Evolutionary conservation across 208 protist species (phyloP).

Genomic region (Trypanosoma boissoni): DNA sequence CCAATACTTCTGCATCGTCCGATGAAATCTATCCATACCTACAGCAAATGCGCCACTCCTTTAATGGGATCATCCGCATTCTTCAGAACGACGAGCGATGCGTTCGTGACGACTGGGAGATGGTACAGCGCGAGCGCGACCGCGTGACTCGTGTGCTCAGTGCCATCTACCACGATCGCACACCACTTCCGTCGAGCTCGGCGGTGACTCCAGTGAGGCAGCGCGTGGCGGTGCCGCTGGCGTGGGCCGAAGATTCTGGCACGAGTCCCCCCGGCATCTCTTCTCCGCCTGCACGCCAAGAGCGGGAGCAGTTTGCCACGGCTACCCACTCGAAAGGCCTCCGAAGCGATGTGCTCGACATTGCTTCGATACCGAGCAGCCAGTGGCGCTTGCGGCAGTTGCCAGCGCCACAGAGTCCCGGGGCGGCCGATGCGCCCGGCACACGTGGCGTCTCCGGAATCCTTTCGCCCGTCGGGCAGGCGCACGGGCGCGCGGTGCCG

Average conservation of each 20-base stretch:
- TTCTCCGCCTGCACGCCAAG: not conserved
- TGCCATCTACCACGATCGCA: not conserved
- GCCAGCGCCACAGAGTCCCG: too few relatives aligned
- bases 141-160: constrained; percentile 21
- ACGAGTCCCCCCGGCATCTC: not conserved
- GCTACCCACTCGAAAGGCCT: not conserved
- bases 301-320: too few relatives aligned
- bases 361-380: not conserved
- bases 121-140: constrained; percentile 24
- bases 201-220: not conserved
- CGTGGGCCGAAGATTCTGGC: too few relatives aligned
- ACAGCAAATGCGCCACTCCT: constrained; percentile 26
- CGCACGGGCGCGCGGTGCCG: not conserved
- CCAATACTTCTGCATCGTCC: not conserved
- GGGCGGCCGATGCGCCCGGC: not conserved
- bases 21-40: constrained; percentile 24
- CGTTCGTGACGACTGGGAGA: constrained; percentile 16
- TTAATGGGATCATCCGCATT: constrained; percentile 29
- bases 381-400: too few relatives aligned
- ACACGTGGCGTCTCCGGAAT: not conserved
- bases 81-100: constrained; percentile 23
- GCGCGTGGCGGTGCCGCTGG: not conserved
- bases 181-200: not conserved
- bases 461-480: not conserved
- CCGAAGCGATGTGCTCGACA: not conserved